phyloP scores from a whole-genome alignment of 139 green algal species.

The Pleodorina starrii region DNA sequence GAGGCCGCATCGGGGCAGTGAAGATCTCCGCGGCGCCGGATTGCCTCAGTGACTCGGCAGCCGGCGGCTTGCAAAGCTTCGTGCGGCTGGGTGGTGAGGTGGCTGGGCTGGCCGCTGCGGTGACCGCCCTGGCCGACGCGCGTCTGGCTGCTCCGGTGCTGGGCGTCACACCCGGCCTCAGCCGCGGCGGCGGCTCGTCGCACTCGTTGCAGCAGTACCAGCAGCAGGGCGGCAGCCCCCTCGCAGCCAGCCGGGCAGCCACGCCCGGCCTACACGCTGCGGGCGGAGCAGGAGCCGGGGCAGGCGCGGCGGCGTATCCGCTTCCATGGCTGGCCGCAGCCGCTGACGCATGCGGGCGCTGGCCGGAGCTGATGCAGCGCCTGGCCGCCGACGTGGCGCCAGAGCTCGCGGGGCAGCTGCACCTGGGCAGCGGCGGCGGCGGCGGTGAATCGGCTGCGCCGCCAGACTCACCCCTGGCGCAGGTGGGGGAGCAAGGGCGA shows the following conservation, averaged over 20 bases:
- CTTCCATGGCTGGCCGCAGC: conserved; percentile 33
- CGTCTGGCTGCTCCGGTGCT: not conserved
- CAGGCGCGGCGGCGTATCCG: not conserved
- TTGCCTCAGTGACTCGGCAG: not conserved
- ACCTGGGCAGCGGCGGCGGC: not conserved
- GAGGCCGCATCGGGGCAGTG: not conserved
- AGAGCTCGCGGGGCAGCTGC: conserved; percentile 32
- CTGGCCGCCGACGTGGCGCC: conserved; percentile 18
- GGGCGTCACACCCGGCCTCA: not conserved
- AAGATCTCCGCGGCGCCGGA: not conserved
- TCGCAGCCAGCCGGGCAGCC: not conserved
- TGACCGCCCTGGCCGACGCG: not conserved
- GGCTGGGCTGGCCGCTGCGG: not conserved
- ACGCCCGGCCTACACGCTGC: not conserved
- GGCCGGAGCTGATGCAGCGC: conserved; percentile 15
- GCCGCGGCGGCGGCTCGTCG: not conserved
- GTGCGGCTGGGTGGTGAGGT: not conserved
- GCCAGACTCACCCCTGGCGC: not conserved
- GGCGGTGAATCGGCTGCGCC: not conserved
- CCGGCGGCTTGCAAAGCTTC: not conserved
- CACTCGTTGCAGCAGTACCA: not conserved
- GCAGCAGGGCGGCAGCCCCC: not conserved
- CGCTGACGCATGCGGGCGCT: not conserved
- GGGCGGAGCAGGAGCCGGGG: not conserved
- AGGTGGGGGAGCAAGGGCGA: too few relatives aligned